Evolutionary conservation across 1,284 basidiomycete species (phyloP).

Genomic region (Meripilus lineatus): DNA sequence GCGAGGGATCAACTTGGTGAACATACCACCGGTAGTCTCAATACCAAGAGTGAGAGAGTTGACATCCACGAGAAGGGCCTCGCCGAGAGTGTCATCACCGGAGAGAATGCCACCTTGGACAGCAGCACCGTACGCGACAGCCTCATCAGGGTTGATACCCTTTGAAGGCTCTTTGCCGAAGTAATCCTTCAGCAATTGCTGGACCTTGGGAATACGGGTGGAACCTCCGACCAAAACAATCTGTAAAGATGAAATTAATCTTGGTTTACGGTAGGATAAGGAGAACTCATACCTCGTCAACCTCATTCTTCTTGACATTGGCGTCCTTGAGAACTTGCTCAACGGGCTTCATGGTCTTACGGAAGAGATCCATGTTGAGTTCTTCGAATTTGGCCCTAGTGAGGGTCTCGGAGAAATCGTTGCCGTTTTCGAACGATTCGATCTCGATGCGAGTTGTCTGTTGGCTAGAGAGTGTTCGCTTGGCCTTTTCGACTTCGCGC

Average conservation of each 20-base stretch:
- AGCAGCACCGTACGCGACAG: slow-evolving; percentile 74
- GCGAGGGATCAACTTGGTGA: slow-evolving; percentile 94
- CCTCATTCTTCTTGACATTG: slow-evolving; percentile 94
- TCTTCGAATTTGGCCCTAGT: slow-evolving; percentile 99
- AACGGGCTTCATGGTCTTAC: slow-evolving; percentile 99
- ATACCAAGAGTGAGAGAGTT: slow-evolving; percentile 94
- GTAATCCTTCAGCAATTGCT: slow-evolving; percentile 93
- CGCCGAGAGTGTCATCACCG: slow-evolving; percentile 78
- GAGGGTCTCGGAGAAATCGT: slow-evolving; percentile 95
- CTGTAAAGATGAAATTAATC: slow-evolving; percentile 27
- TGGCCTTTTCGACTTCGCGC: slow-evolving; percentile 98
- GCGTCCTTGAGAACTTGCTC: slow-evolving; percentile 99
- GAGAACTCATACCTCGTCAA: slow-evolving; percentile 70
- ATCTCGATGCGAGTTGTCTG: slow-evolving; percentile 73
- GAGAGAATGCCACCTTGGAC: slow-evolving; percentile 87
- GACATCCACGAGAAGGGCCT: slow-evolving; percentile 94
- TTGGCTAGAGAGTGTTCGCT: slow-evolving; percentile 88
- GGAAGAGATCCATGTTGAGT: slow-evolving; percentile 97
- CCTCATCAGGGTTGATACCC: slow-evolving; percentile 84
- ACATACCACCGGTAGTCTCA: slow-evolving; percentile 97
- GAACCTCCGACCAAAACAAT: slow-evolving; percentile 94
- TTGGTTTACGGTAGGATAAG: too few species aligned
- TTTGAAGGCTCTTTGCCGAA: slow-evolving; percentile 91
- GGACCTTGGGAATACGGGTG: slow-evolving; percentile 98
- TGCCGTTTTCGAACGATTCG: slow-evolving; percentile 88